Conservation (phyloP, 1,139 yeast genomes). For the Pneumocystis carinii region DNA sequence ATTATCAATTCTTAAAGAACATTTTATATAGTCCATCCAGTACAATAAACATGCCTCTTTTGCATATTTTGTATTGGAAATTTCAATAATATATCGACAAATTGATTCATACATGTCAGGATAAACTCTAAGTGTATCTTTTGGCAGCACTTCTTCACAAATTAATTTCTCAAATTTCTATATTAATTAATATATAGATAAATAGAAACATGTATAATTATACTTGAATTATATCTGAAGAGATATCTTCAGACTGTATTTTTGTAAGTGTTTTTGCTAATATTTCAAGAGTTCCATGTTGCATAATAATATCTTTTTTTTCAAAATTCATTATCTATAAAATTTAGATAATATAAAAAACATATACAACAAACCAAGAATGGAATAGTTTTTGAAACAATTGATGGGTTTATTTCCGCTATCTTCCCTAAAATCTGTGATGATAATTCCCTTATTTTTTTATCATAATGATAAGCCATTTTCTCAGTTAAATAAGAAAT, state of each 20-base stretch:
- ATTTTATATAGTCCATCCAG: background rate
- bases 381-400: background rate
- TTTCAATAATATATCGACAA: background rate
- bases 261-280: background rate
- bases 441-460: constrained; percentile 29
- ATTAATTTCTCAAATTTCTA: background rate
- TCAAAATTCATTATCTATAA: background rate
- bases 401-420: background rate
- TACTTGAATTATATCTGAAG: background rate
- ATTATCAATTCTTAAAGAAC: background rate
- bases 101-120: background rate
- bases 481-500: constrained; percentile 22
- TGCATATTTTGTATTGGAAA: background rate
- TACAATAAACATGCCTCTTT: background rate
- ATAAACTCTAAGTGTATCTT: background rate
- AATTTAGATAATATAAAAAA: background rate
- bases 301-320: background rate
- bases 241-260: background rate
- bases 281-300: background rate
- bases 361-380: background rate
- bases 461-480: constrained; percentile 25
- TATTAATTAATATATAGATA: background rate
- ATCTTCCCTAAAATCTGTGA: constrained; percentile 18
- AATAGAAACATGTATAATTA: background rate
- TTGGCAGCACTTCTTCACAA: background rate